Base-by-base conservation (phyloP, 305 asterid species). In the Striga hermonthica region DNA sequence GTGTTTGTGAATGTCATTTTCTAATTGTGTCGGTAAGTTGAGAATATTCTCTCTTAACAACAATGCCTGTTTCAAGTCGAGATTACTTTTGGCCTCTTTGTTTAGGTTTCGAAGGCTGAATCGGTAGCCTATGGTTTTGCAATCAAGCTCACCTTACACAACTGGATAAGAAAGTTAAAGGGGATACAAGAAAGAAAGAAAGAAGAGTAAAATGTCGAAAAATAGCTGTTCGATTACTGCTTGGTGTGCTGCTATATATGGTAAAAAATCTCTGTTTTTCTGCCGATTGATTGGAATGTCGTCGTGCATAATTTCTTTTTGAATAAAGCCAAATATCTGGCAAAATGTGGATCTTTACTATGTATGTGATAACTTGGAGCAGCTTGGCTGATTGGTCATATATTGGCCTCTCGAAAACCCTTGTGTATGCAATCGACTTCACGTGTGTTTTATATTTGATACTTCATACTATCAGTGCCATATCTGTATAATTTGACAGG, bases 281-380 rank as follows among this genome's bases (percentile, higher is more conserved):
- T 14, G 34, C 9, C 15, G 22, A 49, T 49, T 49, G 56, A 2
- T 49, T 49, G 7, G 28, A 7, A 49, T 49, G 22, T 14, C 7
- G 5, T 49, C 12, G 34, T 49, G 9, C 28, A 2, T 49, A 4
- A 6, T 49, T 12, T 4, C 5, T 5, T 3, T 12, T 49, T 49
- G 9, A 49, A 22, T 49, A 1, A 6, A 7, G 10, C 9, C 6
- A n/a, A n/a, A 47, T 47, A n/a, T n/a, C 4, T 47, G 53, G 53
- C 53, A 5, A 47, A 22, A 47, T 47, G 13, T n/a, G 4, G 13
- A n/a, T 15, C 53, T 47, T 4, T 47, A 47, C 14, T 63, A 63
- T 77, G 92, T 93, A 93, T 65, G 97, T 93, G 75, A 79, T 87
- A 64, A 90, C 96, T 22, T 67, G 99, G 99, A 79, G 76, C 97